Evolutionary conservation across 306 rosid species (phyloP).

Genomic region (Pterocarpus macrocarpus): DNA sequence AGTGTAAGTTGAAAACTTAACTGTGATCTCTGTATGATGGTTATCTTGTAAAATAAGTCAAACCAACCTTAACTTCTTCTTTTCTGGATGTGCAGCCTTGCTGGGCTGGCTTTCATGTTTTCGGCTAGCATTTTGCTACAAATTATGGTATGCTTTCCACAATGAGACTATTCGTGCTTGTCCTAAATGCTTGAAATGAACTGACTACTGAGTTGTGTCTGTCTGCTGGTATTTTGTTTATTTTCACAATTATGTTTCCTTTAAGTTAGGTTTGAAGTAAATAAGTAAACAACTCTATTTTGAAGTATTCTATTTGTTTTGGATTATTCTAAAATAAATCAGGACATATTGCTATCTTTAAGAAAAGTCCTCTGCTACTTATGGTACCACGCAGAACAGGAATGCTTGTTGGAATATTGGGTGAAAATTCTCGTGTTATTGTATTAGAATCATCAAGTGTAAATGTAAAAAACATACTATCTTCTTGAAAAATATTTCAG

Average conservation of each 20-base stretch:
- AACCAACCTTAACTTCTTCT: constrained; percentile 33
- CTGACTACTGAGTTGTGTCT: constrained; percentile 30
- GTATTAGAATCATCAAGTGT: neutral
- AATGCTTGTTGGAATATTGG: constrained; percentile 19
- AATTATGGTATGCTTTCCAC: constrained; percentile 74
- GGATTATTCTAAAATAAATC: constrained; percentile 9
- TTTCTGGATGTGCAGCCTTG: constrained; percentile 73
- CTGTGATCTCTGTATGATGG: constrained; percentile 25
- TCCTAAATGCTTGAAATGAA: constrained; percentile 33
- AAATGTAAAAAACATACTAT: neutral
- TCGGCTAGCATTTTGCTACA: constrained; percentile 97
- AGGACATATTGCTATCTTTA: constrained; percentile 1
- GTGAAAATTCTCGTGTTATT: neutral
- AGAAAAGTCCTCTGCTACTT: constrained; percentile 5
- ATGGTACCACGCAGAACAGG: neutral
- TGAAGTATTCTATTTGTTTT: neutral
- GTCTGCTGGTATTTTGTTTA: neutral
- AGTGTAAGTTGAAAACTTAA: constrained; percentile 76
- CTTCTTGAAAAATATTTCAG: neutral
- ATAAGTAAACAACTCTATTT: neutral
- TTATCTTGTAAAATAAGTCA: constrained; percentile 45
- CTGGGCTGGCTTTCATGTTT: constrained; percentile 99
- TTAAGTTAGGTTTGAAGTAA: constrained; percentile 31
- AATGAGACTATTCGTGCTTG: constrained; percentile 37
- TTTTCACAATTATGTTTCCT: constrained; percentile 15